Base-by-base conservation (phyloP, 2,329 filamentous ascomycete genomes). In the Fusarium sp. region DNA sequence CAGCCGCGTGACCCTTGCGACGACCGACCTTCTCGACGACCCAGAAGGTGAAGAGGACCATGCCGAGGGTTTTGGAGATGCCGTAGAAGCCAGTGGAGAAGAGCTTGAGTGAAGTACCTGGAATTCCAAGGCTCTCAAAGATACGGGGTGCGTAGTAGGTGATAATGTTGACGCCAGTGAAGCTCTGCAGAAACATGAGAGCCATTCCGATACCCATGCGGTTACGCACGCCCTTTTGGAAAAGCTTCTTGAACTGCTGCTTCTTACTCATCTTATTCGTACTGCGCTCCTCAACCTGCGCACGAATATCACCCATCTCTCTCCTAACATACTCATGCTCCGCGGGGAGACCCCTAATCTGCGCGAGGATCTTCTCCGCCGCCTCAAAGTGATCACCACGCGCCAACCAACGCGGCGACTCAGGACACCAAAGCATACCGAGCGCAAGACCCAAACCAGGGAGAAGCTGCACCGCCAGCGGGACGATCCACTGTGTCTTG, bases 331-430 rank as follows among this genome's bases (percentile, higher is more conserved):
- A 85, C 8, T 80, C 76, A 51, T 85, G 81, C 3, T 81, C 77
- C 1, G 63, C 51, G 0, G 80, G 75, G 6, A 85, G 79, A 13
- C 80, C 79, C 2, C 83, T 79, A 24, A 84, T 78, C 47, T 72
- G 73, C 5, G 78, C 68, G 3, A 85, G 78, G 1, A 83, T 78
- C 10, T 35, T 63, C 13, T 77, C 72, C 4, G 78, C 80, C 28
- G 85, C 83, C 47, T 91, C 89, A 84, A 87, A 90, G 63, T 85
- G 82, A 70, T 91, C 89, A 66, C 86, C 83, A 64, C 87, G 86
- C 14, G 89, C 89, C 5, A 91, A 83, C 85, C 86, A 91, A 41
- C 89, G 86, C 11, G 89, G 89, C 2, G 88, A 90, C 75, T 91
- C 89, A 47, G 88, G 86, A 81, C 87, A 89, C 71, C 90, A 81